Evolutionary conservation across 2,329 filamentous ascomycete species (phyloP), one percentile per base, ranked within the genome.

Genomic region (Talaromyces verruculosus): DNA sequence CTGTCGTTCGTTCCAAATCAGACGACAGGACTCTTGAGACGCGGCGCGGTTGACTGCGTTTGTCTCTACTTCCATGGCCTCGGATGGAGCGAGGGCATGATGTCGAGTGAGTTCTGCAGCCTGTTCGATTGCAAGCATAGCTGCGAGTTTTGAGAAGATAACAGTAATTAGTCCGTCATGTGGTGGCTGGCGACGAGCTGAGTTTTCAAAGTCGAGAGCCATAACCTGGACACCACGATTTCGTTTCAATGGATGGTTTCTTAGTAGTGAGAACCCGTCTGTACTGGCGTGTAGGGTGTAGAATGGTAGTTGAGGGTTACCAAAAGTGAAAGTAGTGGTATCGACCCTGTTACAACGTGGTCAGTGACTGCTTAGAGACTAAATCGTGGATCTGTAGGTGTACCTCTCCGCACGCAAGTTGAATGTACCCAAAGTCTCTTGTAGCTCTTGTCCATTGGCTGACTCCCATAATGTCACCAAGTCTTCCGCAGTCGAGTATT

Each of bases 111-210:
- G 68, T 15, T 78, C 76, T 13, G 73, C 72, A 13, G 80, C 78
- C 62, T 83, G 78, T 47, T 83, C 81, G 35, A 83, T 79, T 7
- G 82, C 82, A 22, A 83, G 73, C 71, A 84, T 80, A 55, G 80
- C 81, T 15, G 82, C 82, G 19, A 83, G 71, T 59, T 80, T 79
- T n/a, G 82, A 81, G 68, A 83, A 83, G 51, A 83, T 75, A 30
- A 78, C 74, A 0, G 80, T 75, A 1, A 83, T 74, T 10, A 83
- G 75, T 3, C 79, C 80, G 64, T 82, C 80, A 41, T 79, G 73
- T 33, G 79, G 76, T 41, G 76, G 72, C 13, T 76, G 73, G 17
- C 78, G 77, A 17, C 80, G 76, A 28, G 70, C 67, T 17, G 74
- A 71, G 1, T 77, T 72, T 64, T 81, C 78, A 19, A 83, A 74